A percentile compares a stretch with the other conserved stretches of the same genome.
Evolutionary conservation across 2,329 filamentous ascomycete species (phyloP).

Genomic region (Aspergillus brasiliensis): DNA sequence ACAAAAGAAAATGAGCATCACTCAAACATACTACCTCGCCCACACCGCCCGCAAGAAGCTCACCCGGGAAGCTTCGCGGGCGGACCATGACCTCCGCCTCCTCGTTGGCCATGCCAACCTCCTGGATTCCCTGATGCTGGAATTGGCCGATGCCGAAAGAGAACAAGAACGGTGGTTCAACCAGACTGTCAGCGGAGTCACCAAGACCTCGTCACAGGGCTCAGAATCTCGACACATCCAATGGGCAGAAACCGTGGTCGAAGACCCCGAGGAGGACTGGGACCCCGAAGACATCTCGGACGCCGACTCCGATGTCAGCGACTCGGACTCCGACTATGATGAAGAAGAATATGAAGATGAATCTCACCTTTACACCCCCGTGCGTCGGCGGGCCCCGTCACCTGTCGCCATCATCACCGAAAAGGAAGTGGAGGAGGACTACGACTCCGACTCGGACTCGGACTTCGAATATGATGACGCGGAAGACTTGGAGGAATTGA

Average conservation of each 20-base stretch:
- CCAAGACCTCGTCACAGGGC: conserved; percentile 45
- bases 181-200: conserved; percentile 80
- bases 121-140: conserved; percentile 88
- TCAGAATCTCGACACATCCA: conserved; percentile 73
- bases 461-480: conserved; percentile 60
- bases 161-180: conserved; percentile 99
- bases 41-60: conserved; percentile 97
- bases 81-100: conserved; percentile 91
- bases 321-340: conserved; percentile 53
- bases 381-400: conserved; percentile 34
- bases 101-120: conserved; percentile 98
- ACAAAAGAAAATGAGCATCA: conserved; percentile 93
- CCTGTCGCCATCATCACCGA: conserved; percentile 35
- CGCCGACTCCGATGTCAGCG: conserved; percentile 57
- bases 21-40: conserved; percentile 97
- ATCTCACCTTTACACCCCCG: conserved; percentile 41
- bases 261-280: conserved; percentile 73
- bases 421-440: conserved; percentile 34
- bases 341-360: conserved; percentile 37
- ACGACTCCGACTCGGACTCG: conserved; percentile 54
- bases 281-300: conserved; percentile 65
- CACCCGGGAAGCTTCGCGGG: conserved; percentile 81
- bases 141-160: conserved; percentile 88
- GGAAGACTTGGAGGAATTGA: conserved; percentile 63
- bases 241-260: conserved; percentile 79